These are phyloP conservation scores for Luvunga scandens DNA, from an alignment of 345 rosid species.

Conservation along the genomic window DNA sequence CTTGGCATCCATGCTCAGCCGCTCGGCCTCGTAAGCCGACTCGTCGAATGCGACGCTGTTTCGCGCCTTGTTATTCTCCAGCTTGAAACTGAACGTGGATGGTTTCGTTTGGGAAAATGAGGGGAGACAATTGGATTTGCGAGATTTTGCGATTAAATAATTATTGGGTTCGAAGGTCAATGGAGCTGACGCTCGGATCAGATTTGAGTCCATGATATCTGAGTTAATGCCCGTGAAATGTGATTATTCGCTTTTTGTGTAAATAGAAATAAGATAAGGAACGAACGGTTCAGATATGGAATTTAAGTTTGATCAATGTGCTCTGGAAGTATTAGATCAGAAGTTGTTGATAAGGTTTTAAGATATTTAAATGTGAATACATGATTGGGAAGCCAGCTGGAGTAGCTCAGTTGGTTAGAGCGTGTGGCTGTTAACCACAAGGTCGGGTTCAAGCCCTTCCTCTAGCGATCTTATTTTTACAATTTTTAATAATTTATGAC, in stretches of 20 bases:
- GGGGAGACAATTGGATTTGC: not conserved
- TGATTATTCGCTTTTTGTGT: not conserved
- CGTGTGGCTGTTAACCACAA: constrained; percentile 56
- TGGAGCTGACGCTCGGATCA: constrained; percentile 44
- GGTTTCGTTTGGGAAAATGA: constrained; percentile 12
- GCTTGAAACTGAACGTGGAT: constrained; percentile 23
- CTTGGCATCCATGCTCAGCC: constrained; percentile 60
- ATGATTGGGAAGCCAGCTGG: too few species aligned
- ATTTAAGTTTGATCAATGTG: not conserved
- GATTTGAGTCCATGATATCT: constrained; percentile 21
- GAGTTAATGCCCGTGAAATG: not conserved
- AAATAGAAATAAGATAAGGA: not conserved
- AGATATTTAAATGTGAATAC: too few species aligned
- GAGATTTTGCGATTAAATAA: not conserved
- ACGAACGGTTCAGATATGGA: not conserved
- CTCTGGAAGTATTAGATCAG: not conserved
- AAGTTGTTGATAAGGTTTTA: too few species aligned
- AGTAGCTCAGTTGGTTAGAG: constrained; percentile 53
- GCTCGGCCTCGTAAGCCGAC: constrained; percentile 60
- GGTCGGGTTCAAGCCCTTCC: constrained; percentile 52
- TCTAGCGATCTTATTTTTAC: constrained; percentile 4
- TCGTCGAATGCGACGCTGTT: constrained; percentile 42
- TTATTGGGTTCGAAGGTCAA: constrained; percentile 15
- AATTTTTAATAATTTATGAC: not conserved
- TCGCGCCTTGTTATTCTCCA: constrained; percentile 13